Base-by-base conservation (phyloP, 2,329 filamentous ascomycete genomes). In the Taxawa tesnikishii region DNA sequence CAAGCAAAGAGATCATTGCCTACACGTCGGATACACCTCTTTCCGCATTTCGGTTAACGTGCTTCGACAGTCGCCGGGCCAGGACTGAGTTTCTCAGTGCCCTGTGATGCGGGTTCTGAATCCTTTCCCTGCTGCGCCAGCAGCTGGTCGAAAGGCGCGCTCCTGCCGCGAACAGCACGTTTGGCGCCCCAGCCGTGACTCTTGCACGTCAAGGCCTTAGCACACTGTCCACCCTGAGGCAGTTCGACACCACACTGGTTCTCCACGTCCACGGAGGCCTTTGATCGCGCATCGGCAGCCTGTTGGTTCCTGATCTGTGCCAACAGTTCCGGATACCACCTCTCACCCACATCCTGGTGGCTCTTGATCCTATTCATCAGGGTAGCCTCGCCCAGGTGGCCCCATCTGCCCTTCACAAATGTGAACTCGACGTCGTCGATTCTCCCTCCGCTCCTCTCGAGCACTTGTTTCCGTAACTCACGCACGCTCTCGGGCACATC, bases 101-200 rank as follows among this genome's bases (percentile, higher is more conserved):
- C n/a, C n/a, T n/a, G n/a, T n/a, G n/a, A n/a, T n/a, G n/a, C n/a
- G n/a, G n/a, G n/a, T n/a, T n/a, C n/a, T n/a, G n/a, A n/a, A n/a
- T n/a, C n/a, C n/a, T n/a, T n/a, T n/a, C n/a, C n/a, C n/a, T n/a
- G 21, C 33, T 65, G 61, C 40, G 47, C 41, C 17, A 93, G 67
- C 16, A 93, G 63, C 75, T 90, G 88, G 55, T 93, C 84, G 51
- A 93, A 93, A 2, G 85, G 85, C 34, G 90, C 61, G 15, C 82
- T 88, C 38, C 84, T 69, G 2, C 84, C 84, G 4, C 83, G 79
- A 2, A 93, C 84, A 2, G 79, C 78, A 43, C 84, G 70, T 55
- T 93, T 93, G 6, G 84, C 82, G 11, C 85, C 83, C 85, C 93
- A 93, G 16, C 72, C 79, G 44, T 93, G 84, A 38, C 78, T 84